Evolutionary conservation across 495 filamentous ascomycete genomes (phyloP).

Genomic region (Annulohypoxylon stygium): DNA sequence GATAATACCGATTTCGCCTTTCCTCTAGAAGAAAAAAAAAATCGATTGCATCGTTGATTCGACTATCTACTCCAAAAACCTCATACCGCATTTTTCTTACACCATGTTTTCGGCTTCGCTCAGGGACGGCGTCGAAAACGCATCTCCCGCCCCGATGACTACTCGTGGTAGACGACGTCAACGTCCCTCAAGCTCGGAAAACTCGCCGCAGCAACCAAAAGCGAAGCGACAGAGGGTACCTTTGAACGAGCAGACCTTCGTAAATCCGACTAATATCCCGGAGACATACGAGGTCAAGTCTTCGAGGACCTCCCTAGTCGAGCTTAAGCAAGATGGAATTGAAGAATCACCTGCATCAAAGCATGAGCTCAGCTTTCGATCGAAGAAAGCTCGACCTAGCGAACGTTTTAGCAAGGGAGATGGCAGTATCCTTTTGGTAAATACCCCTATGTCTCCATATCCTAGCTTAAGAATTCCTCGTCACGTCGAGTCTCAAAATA

Average conservation of each 20-base stretch:
- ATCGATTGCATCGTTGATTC: conserved; percentile 39
- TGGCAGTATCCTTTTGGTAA: conserved; percentile 73
- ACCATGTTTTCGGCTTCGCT: conserved; percentile 74
- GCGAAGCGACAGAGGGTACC: conserved; percentile 72
- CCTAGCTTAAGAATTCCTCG: conserved; percentile 11
- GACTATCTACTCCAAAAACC: conserved; percentile 24
- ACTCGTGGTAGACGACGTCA: conserved; percentile 73
- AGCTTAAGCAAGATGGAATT: conserved; percentile 60
- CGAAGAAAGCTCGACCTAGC: conserved; percentile 67
- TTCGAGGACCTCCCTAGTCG: conserved; percentile 57
- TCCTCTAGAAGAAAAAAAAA: conserved; percentile 23
- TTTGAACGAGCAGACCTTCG: conserved; percentile 67
- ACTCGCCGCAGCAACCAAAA: conserved; percentile 72
- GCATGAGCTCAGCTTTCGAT: conserved; percentile 72
- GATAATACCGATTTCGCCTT: conserved; percentile 39
- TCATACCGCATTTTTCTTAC: conserved; percentile 24
- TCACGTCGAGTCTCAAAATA: conserved; percentile 7
- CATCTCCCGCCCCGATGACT: conserved; percentile 63
- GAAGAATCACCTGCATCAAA: conserved; percentile 57
- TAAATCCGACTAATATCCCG: conserved; percentile 58
- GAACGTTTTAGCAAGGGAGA: conserved; percentile 70
- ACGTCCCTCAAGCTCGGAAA: conserved; percentile 74
- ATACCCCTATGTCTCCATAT: conserved; percentile 42
- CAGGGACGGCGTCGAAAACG: conserved; percentile 55
- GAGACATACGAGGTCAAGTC: conserved; percentile 64